phyloP scores from a whole-genome alignment of 2,329 filamentous ascomycete genomes.

The Pestalotiopsis sp. region DNA sequence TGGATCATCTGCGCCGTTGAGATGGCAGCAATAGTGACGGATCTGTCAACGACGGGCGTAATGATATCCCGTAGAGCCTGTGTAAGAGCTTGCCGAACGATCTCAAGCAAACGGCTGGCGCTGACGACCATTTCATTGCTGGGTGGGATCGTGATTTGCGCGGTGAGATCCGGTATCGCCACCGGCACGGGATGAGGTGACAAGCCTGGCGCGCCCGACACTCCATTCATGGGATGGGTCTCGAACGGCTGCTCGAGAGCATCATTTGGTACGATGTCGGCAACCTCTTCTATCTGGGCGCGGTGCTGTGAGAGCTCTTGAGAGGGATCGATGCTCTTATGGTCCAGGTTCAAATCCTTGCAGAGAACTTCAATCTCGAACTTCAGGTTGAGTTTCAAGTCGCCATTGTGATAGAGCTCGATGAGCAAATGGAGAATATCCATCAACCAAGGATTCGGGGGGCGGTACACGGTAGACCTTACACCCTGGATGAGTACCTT shows the following conservation, averaged over 20 bases:
- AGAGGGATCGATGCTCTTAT: conserved; percentile 87
- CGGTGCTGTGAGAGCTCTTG: conserved; percentile 78
- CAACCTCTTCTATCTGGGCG: conserved; percentile 62
- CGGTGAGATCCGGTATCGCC: conserved; percentile 81
- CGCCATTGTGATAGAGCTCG: conserved; percentile 90
- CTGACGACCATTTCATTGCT: conserved; percentile 79
- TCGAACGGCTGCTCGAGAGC: conserved; percentile 76
- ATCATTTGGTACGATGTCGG: conserved; percentile 65
- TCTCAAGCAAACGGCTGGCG: conserved; percentile 68
- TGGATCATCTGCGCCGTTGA: conserved; percentile 93
- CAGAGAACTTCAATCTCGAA: conserved; percentile 98
- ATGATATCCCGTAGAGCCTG: conserved; percentile 96
- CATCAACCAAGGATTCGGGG: conserved; percentile 97
- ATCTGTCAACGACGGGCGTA: conserved; percentile 93
- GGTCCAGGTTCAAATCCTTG: conserved; percentile 87
- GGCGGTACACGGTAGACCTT: conserved; percentile 85
- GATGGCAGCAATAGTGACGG: conserved; percentile 96
- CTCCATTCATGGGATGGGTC: conserved; percentile 75
- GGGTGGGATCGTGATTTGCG: conserved; percentile 78
- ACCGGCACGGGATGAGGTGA: conserved; percentile 78
- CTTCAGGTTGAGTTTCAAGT: conserved; percentile 94
- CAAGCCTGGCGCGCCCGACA: conserved; percentile 72
- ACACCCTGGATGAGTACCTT: conserved; percentile 88
- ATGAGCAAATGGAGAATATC: conserved; percentile 90
- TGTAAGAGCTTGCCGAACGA: conserved; percentile 84